Evolutionary conservation across 306 rosid genomes (phyloP).

Genomic region (Cyclanthera cordifolia): DNA sequence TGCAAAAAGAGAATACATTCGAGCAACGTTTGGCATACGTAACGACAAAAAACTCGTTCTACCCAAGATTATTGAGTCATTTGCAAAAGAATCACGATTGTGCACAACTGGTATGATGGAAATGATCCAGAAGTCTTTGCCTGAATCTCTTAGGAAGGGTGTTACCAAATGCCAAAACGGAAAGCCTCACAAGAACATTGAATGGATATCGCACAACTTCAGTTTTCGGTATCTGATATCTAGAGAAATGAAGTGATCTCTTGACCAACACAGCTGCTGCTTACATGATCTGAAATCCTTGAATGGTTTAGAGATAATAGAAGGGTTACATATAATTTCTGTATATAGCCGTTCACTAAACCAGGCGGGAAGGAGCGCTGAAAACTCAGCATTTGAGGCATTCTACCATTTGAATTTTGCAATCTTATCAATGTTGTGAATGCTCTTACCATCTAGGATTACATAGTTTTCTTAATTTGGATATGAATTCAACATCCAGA

Average conservation of each 20-base stretch:
- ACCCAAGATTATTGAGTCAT: constrained; percentile 75
- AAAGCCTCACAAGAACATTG: constrained; percentile 62
- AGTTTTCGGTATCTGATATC: constrained; percentile 72
- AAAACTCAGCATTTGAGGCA: not conserved
- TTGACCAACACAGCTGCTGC: not conserved
- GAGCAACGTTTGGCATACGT: constrained; percentile 58
- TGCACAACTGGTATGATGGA: constrained; percentile 50
- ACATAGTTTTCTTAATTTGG: no score
- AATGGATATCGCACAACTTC: constrained; percentile 74
- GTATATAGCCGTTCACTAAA: not conserved
- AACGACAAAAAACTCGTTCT: constrained; percentile 61
- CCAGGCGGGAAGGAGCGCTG: constrained; percentile 1
- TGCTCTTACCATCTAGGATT: constrained; percentile 1
- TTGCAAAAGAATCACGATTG: constrained; percentile 52
- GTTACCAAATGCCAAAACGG: constrained; percentile 38
- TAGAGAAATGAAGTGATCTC: constrained; percentile 62
- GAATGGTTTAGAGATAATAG: constrained; percentile 1
- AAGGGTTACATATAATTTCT: constrained; percentile 6
- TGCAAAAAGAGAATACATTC: constrained; percentile 13
- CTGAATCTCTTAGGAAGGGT: constrained; percentile 61
- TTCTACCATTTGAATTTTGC: not conserved
- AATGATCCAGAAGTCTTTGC: constrained; percentile 58
- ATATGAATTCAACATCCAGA: no score
- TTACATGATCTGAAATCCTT: not conserved
- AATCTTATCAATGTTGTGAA: not conserved